Evolutionary conservation across 805 yeast species (phyloP), one percentile per base, ranked within the genome.

Genomic region (Saccharomycopsis malanga): DNA sequence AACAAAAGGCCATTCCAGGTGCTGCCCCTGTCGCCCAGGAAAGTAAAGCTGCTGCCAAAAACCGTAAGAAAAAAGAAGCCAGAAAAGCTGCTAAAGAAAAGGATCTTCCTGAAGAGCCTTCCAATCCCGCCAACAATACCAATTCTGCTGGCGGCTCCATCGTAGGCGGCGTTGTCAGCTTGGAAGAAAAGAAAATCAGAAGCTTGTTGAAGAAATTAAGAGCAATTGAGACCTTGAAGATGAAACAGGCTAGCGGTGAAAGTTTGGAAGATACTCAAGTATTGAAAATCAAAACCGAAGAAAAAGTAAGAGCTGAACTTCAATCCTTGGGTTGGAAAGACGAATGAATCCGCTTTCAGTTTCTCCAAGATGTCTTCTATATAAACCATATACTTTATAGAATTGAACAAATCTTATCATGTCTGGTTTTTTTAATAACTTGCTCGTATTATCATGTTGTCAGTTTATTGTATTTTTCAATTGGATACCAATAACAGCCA

Each of bases 121-220:
- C 25, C 12, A 18, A 23, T 17, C 24, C 38, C 6, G 30, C 24
- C 20, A 20, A 17, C 17, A 18, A 29, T 18, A 12, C 39, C 18
- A 21, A 34, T 27, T 18, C 42, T 21, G 37, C 57, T 15, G 39
- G 35, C 4, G 72, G 74, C 10, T 57, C 69, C 40, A 76, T 77
- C 34, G 70, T 73, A 49, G 84, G 84, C 22, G 86, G 83, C 37
- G 77, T 77, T 21, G 71, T 70, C 32, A 77, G 86, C 9, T 72
- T 86, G 35, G 97, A 91, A 65, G 98, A 91, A 58, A 93, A 89
- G 73, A 88, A 89, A 67, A 81, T 87, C 54, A 77, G 98, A 63
- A 80, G 93, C 27, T 73, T 93, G 62, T 74, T 89, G 65, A 93
- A 93, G 70, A 93, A 93, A 67, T 74, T 91, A 54, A 77, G 98